Base-by-base conservation (phyloP, 768 basidiomycete genomes). In the Hortiboletus flavorubellus region DNA sequence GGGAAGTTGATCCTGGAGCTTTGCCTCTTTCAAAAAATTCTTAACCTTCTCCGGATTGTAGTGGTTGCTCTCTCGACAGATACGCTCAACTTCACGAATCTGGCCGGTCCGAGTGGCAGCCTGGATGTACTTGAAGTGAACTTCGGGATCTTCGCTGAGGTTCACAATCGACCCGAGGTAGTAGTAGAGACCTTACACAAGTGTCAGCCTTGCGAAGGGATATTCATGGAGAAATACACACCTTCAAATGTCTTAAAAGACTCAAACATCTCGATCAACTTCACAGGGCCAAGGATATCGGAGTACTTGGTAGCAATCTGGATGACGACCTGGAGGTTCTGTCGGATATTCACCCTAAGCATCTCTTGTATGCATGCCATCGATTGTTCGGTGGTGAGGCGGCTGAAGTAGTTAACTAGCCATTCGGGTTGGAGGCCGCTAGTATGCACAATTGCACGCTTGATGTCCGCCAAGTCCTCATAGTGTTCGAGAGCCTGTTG, bases 41-140 rank as follows among this genome's bases (percentile, higher is more conserved):
- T 99, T 98, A 82, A 98, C 97, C 75, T 99, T 99, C 78, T 99
- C 97, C 1, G 97, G 92, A 73, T 95, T 98, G 81, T 98, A 98
- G 75, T 78, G 80, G 75, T 98, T 98, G 72, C 91, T 93, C 76
- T 99, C 97, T 51, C 97, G 81, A 69, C 95, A 98, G 67, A 99
- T 96, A 44, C 97, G 93, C 75, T 99, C 97, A 53, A 99, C 97
- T 71, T 99, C 97, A 46, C 97, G 89, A 63, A 99, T 94, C 70
- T 98, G 97, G 40, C 96, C 95, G 30, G 97, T 99, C 29, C 96
- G 86, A 2, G 94, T 96, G 7, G 97, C 97, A 29, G 97, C 97
- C 68, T 98, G 96, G 67, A 99, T 98, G 75, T 98, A 98, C 79
- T 99, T 98, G 86, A 97, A 99, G 78, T 98, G 91, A 3, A 99